Evolutionary conservation across 2,329 filamentous ascomycete species (phyloP), one percentile per base, ranked within the genome.

Genomic region (Colletotrichum sp.): DNA sequence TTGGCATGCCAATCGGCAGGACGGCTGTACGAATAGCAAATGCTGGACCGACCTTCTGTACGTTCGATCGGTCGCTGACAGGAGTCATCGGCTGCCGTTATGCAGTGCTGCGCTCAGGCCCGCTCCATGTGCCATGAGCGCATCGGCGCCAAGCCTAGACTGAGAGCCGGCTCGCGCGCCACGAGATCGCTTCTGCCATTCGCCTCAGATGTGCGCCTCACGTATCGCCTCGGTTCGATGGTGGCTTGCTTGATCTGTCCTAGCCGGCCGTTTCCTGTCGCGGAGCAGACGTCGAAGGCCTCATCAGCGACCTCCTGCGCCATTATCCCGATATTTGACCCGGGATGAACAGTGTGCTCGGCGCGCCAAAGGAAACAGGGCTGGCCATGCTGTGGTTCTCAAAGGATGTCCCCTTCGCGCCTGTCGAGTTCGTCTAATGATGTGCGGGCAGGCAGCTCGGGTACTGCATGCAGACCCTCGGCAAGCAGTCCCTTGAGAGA

Each of bases 401-500:
- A 36, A 26, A 57, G 57, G 64, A 69, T 76, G 57, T 69, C 70
- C 73, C 70, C 63, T 44, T 64, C 64, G 39, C 62, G 63, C 15
- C 57, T 26, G 21, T 39, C 39, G 63, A 72, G 74, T 74, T 76
- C 71, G 59, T 76, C 75, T 71, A 65, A 76, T 75, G 49, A 65
- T 69, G 34, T 15, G 34, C 49, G 12, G 55, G 18, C 44, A 55
- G 49, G 34, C 21, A 59, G 71, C 36, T 67, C 39, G 71, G 34
- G 65, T 69, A 30, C 16, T 49, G 75, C 75, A 66, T 72, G 62
- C 36, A 55, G 12, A 28, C 18, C 21, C 8, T 44, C 63, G 39
- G 71, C 75, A 76, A 76, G 75, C 71, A 49, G 57, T 75, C 67
- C 71, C 71, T 76, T 75, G 75, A 16, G 36, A 24, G 30, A 34